phyloP scores from a whole-genome alignment of 2,329 filamentous ascomycete species.

The Colletotrichum horii region DNA sequence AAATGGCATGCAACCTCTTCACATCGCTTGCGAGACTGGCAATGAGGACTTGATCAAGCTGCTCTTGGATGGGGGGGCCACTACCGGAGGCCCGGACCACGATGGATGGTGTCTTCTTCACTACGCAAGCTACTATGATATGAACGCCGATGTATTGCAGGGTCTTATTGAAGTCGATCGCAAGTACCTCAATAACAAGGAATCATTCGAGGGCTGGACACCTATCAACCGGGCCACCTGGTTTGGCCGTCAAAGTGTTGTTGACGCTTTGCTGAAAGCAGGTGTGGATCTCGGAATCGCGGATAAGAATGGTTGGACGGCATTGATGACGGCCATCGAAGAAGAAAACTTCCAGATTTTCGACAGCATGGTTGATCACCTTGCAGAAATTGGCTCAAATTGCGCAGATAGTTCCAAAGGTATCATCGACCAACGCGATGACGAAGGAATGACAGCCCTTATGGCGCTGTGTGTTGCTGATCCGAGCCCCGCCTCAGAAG shows the following conservation, averaged over 20 bases:
- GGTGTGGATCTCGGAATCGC: background rate
- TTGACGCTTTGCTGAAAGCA: background rate
- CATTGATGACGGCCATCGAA: background rate
- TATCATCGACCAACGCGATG: background rate
- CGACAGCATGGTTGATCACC: background rate
- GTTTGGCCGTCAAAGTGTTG: background rate
- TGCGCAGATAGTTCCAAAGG: no score
- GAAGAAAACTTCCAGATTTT: background rate
- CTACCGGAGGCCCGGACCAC: background rate
- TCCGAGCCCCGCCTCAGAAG: background rate
- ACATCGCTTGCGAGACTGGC: background rate
- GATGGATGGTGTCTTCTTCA: background rate
- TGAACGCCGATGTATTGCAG: background rate
- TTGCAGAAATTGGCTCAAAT: no score
- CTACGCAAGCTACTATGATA: background rate
- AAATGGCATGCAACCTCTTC: background rate
- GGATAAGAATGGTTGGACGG: background rate
- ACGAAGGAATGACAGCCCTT: background rate
- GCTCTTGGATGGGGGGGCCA: background rate
- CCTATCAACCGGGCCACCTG: background rate
- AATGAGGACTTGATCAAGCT: background rate
- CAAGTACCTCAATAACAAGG: background rate
- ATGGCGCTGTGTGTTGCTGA: background rate
- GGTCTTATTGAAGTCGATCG: background rate
- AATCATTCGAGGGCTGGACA: background rate